Conservation (phyloP, 805 yeast genomes). For the Starmera quercuum region DNA sequence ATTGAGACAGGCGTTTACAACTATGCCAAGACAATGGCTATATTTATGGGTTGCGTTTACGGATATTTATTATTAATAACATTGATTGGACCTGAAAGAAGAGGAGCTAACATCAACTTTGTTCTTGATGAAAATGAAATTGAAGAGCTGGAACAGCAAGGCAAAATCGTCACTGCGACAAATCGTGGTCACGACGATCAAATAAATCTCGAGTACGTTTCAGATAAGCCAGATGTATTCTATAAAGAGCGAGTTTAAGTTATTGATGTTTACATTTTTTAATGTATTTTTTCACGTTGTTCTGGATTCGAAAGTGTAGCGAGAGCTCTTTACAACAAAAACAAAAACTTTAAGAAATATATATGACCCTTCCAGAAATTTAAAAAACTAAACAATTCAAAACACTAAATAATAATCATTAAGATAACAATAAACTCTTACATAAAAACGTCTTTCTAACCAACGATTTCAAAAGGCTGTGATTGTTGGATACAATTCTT, state of each 20-base stretch:
- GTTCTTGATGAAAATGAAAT: constrained; percentile 16
- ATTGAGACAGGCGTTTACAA: constrained; percentile 30
- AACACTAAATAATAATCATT: not conserved
- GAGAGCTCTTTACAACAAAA: too few relatives aligned
- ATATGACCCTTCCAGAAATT: too few relatives aligned
- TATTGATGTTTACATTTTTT: too few relatives aligned
- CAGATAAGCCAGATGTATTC: not conserved
- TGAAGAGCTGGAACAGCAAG: constrained; percentile 14
- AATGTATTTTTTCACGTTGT: too few relatives aligned
- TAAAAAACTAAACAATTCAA: too few relatives aligned
- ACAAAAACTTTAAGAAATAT: too few relatives aligned
- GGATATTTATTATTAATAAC: constrained; percentile 42
- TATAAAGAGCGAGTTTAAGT: not conserved
- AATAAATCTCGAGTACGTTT: not conserved
- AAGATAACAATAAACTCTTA: constrained; percentile 2
- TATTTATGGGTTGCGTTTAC: constrained; percentile 57
- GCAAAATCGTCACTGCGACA: constrained; percentile 13
- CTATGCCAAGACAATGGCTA: constrained; percentile 58
- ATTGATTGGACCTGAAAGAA: constrained; percentile 56
- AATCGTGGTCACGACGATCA: constrained; percentile 5
- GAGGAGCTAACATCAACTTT: constrained; percentile 22
- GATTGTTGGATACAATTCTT: constrained; percentile 14
- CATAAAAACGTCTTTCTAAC: not conserved
- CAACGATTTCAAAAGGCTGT: constrained; percentile 2
- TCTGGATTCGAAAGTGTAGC: too few relatives aligned